Base-by-base conservation (phyloP, 306 rosid genomes). In the Ammopiptanthus mongolicus region DNA sequence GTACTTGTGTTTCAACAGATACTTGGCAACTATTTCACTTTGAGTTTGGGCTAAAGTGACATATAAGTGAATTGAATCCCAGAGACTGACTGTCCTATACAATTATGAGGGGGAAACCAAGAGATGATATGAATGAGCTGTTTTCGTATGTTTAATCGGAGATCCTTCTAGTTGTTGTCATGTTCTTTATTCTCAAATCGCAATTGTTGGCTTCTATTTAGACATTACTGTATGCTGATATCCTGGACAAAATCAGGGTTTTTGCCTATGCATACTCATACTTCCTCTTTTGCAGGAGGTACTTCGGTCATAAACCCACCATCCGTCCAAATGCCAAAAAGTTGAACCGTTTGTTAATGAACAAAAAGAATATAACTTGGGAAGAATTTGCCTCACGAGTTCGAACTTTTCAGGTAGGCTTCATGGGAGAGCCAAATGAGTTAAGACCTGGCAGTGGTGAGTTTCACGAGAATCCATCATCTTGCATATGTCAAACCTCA, bases 371-470 rank as follows among this genome's bases (percentile, higher is more conserved):
- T 77, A 89, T 78, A 81, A 88, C 90, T 3, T 93, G 98, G 98
- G 91, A 82, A 73, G 90, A 88, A 67, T 93, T 93, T 78, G 81
- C 91, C 8, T 85, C 92, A 56, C 58, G 73, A 31, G 86, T 91
- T 78, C 88, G 83, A 81, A 83, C 86, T 14, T 47, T 50, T 77
- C 98, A 93, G 84, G 76, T 81, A n/a, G 97, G 97, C 22, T 93
- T 86, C 87, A 88, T 89, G 96, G 98, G 98, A 57, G 92, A 88
- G 78, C 96, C 98, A 69, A 87, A 88, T 77, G 98, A 91, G 83
- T 69, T 91, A 44, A 91, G 41, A 62, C 81, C 87, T 0, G 96
- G 89, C 14, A 85, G 71, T 74, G 97, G 96, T 1, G 96, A 88
- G 83, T 93, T 91, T 84, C 93, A 89, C 13, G 98, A 93, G 74